Percentiles rank a stretch among this genome's conserved stretches.
Conservation (phyloP, 768 basidiomycete species). For the Naganishia friedmannii region DNA sequence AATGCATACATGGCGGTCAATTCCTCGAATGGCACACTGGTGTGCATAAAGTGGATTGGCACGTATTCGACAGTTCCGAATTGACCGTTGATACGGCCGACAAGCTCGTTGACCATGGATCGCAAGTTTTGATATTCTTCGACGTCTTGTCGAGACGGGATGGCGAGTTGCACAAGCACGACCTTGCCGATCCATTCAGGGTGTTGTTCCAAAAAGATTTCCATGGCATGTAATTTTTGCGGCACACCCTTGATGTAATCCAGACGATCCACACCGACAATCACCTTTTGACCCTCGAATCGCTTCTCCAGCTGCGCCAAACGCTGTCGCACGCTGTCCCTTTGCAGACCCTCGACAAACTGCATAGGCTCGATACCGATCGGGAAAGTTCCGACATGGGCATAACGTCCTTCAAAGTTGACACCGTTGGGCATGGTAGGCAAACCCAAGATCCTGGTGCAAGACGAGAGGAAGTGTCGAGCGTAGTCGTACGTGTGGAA, state of each 20-base stretch:
- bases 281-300: slow-evolving; percentile 91
- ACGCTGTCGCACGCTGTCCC: slow-evolving; percentile 74
- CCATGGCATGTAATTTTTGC: slow-evolving; percentile 93
- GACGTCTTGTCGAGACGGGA: slow-evolving; percentile 95
- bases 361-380: slow-evolving; percentile 95
- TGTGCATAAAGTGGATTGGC: slow-evolving; percentile 99
- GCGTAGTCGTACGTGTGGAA: slow-evolving; percentile 99
- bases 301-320: slow-evolving; percentile 78
- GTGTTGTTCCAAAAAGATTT: slow-evolving; percentile 93
- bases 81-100: slow-evolving; percentile 95
- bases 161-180: slow-evolving; percentile 92
- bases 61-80: slow-evolving; percentile 99
- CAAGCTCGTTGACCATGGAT: slow-evolving; percentile 92
- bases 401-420: slow-evolving; percentile 89
- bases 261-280: slow-evolving; percentile 95
- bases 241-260: slow-evolving; percentile 99
- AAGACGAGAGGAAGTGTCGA: slow-evolving; percentile 96
- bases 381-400: slow-evolving; percentile 97
- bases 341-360: slow-evolving; percentile 80
- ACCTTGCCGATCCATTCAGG: slow-evolving; percentile 99
- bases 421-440: slow-evolving; percentile 98
- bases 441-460: slow-evolving; percentile 89
- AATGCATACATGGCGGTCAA: slow-evolving; percentile 96
- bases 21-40: slow-evolving; percentile 86
- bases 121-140: slow-evolving; percentile 99